Evolutionary conservation across 1,284 basidiomycete genomes (phyloP), one percentile per base, ranked within the genome.

Genomic region (Leccinum griseonigrum): DNA sequence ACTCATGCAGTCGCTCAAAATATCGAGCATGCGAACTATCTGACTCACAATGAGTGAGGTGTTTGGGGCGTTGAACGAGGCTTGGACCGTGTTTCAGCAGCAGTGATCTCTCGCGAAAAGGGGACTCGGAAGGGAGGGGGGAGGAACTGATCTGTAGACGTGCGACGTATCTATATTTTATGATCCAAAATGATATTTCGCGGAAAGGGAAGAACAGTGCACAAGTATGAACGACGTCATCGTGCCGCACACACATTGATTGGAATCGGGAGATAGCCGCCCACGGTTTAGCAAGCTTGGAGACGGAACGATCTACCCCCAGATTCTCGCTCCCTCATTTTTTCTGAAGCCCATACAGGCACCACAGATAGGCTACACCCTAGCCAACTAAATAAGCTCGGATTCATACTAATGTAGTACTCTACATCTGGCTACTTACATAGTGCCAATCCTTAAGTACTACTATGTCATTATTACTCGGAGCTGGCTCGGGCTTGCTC

Each of bases 1-100:
- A 29, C 80, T 80, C 89, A 98, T 95, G 77, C 98, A 99, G 77
- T 99, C 97, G 64, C 92, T 96, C 67, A 99, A 86, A 74, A 99
- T 99, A 77, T 99, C 97, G 46, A 99, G 85, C 86, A 99, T 94
- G 64, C 97, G 90, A 56, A 99, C 97, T 97, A 99, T 99, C 77
- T 99, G 97, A 70, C 94, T 97, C 83, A 99, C 99, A 74, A 99
- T 98, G 66, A 99, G 84, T 16, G 36, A 10, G 40, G 40, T 43
- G 40, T 43, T 43, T 43, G 40, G 40, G 40, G 13, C 14, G 40
- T 43, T 43, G 40, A 16, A 43, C 40, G 40, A 43, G 40, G 40
- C 40, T 14, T 43, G 40, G 40, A 43, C 11, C 8, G 40, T 43
- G 40, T n/a, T 43, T 43, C 40, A 43, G n/a, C 16, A 43, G 6